Conservation (phyloP, 345 rosid species). For the Cardamine occulta region DNA sequence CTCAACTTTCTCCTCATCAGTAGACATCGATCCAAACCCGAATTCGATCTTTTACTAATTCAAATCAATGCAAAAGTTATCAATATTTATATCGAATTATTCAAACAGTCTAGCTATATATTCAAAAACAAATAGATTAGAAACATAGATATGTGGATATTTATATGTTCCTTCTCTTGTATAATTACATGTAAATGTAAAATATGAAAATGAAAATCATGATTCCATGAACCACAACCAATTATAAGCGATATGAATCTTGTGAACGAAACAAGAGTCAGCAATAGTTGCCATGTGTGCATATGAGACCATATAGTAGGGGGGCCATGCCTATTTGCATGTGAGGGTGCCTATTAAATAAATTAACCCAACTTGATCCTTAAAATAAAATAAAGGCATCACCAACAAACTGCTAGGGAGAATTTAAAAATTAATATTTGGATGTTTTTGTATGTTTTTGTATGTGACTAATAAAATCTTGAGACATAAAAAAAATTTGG, state of each 20-base stretch:
- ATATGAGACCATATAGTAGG: constrained; percentile 30
- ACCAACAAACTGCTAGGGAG: constrained; percentile 9
- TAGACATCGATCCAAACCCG: not conserved
- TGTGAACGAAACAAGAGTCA: constrained; percentile 35
- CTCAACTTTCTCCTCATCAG: not conserved
- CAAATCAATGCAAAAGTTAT: not conserved
- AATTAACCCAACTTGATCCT: not conserved
- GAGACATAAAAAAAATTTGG: constrained; percentile 31
- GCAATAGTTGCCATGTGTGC: constrained; percentile 39
- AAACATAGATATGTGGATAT: not conserved
- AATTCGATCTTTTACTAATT: not conserved
- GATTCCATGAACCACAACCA: constrained; percentile 26
- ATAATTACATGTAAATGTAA: not conserved
- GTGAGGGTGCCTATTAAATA: constrained; percentile 16
- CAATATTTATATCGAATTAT: not conserved
- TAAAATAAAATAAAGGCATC: constrained; percentile 3
- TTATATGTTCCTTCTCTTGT: not conserved
- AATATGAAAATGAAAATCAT: not conserved
- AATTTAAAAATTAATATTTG: constrained; percentile 5
- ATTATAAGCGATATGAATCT: constrained; percentile 20
- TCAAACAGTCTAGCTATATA: not conserved
- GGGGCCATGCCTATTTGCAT: constrained; percentile 35
- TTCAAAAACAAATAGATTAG: not conserved
- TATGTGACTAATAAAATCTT: constrained; percentile 12
- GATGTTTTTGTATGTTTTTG: constrained; percentile 16